A percentile compares a stretch with the other conserved stretches of the same genome.
phyloP scores from a whole-genome alignment of 148 eudicot genomes.

The Nyssa sinensis region DNA sequence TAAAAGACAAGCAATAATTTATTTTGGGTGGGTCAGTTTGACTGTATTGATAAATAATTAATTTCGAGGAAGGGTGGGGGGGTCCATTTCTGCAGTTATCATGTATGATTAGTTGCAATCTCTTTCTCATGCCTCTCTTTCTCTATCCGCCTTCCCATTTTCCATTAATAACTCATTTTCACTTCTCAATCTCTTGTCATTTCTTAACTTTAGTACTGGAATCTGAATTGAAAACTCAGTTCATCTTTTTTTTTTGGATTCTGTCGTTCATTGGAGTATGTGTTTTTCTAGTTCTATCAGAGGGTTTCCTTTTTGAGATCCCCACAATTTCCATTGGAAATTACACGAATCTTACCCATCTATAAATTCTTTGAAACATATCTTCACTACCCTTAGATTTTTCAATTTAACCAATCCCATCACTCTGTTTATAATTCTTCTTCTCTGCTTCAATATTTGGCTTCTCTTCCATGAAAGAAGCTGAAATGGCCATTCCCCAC shows the following conservation, averaged over 20 bases:
- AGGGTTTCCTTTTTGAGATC: too few relatives aligned
- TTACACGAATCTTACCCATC: background rate
- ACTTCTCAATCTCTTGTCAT: background rate
- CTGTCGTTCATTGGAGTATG: background rate
- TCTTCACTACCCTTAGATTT: background rate
- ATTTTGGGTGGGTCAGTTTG: conserved; percentile 29
- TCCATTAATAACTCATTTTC: conserved; percentile 8
- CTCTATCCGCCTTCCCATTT: conserved; percentile 4
- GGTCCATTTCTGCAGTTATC: conserved; percentile 34
- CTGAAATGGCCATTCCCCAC: conserved; percentile 46
- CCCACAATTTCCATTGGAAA: too few relatives aligned
- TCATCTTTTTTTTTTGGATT: background rate
- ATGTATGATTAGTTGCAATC: conserved; percentile 18
- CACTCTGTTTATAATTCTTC: background rate
- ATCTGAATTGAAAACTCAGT: conserved; percentile 6
- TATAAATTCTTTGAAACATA: too few relatives aligned
- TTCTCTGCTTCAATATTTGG: background rate
- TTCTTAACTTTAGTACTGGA: background rate
- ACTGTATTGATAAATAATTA: conserved; percentile 20
- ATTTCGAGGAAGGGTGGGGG: conserved; percentile 17
- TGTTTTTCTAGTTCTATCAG: too few relatives aligned
- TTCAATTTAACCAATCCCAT: too few relatives aligned
- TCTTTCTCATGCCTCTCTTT: conserved; percentile 3
- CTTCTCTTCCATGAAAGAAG: conserved; percentile 29
- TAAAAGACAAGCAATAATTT: conserved; percentile 31